A percentile compares a stretch with the other conserved stretches of the same genome.
phyloP scores from a whole-genome alignment of 768 basidiomycete species.

The Mycena epipterygia region DNA sequence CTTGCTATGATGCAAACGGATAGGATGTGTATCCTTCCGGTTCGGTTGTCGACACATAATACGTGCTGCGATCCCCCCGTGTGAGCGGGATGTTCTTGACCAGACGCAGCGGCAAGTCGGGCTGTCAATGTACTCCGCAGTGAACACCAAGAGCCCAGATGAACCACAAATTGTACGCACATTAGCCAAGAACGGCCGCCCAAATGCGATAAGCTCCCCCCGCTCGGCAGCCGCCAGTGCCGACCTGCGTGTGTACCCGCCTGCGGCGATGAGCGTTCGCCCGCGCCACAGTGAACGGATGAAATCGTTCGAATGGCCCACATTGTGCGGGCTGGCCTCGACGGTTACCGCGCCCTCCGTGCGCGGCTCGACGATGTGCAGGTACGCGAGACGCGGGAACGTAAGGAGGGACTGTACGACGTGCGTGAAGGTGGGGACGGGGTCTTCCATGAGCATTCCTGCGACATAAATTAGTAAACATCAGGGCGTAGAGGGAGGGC shows the following conservation, averaged over 20 bases:
- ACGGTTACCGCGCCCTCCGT: neutral
- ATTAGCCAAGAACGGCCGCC: constrained; percentile 18
- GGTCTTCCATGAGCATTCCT: constrained; percentile 22
- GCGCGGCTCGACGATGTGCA: constrained; percentile 20
- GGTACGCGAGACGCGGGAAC: constrained; percentile 14
- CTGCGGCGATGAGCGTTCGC: constrained; percentile 12
- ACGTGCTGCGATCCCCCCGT: constrained; percentile 11
- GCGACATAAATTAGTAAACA: neutral
- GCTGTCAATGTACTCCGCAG: neutral
- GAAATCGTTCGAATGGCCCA: constrained; percentile 10
- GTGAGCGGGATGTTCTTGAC: constrained; percentile 7
- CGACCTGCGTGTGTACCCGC: constrained; percentile 7
- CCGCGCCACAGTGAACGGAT: constrained; percentile 4
- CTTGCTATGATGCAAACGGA: constrained; percentile 5
- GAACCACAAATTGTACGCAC: neutral
- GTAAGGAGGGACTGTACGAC: neutral
- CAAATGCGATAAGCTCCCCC: constrained; percentile 22
- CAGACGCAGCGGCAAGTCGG: constrained; percentile 15
- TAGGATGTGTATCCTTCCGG: constrained; percentile 24
- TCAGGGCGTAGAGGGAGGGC: neutral
- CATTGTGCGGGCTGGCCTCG: neutral
- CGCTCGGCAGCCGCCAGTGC: constrained; percentile 3
- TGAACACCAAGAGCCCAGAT: too few species aligned
- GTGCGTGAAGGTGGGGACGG: constrained; percentile 20
- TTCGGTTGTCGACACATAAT: constrained; percentile 7